These are phyloP conservation scores for Chondrostereum purpureum DNA, from an alignment of 1,284 basidiomycete species.

Conservation along the genomic window DNA sequence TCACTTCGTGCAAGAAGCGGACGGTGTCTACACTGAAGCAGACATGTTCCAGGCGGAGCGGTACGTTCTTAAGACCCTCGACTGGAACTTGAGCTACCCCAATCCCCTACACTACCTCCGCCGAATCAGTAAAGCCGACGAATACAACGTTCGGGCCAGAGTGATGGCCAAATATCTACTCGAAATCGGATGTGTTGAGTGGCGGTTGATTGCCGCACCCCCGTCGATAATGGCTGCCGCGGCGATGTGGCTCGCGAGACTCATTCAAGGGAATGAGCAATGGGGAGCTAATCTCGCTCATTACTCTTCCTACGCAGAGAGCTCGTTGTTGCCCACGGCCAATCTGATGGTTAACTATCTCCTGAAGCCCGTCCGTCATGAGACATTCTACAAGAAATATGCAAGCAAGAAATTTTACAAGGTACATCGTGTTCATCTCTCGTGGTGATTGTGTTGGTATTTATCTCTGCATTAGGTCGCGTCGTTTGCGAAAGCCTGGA, in stretches of 20 bases:
- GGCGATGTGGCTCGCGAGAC: slow-evolving; percentile 85
- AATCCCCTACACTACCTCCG: slow-evolving; percentile 93
- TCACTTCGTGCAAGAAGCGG: slow-evolving; percentile 87
- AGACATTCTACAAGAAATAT: slow-evolving; percentile 80
- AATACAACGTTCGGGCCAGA: slow-evolving; percentile 86
- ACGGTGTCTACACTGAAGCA: slow-evolving; percentile 78
- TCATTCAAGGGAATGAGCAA: slow-evolving; percentile 76
- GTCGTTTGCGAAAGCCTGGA: slow-evolving; percentile 58
- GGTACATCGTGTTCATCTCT: slow-evolving; percentile 34
- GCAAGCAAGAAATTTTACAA: slow-evolving; percentile 83
- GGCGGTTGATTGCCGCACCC: slow-evolving; percentile 74
- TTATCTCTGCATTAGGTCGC: slow-evolving; percentile 36
- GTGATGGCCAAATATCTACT: slow-evolving; percentile 92
- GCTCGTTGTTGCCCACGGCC: slow-evolving; percentile 78
- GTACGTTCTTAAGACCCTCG: slow-evolving; percentile 87
- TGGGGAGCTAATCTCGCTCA: slow-evolving; percentile 93
- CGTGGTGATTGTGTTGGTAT: slow-evolving; percentile 1
- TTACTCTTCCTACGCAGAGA: slow-evolving; percentile 87
- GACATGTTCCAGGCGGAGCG: slow-evolving; percentile 93
- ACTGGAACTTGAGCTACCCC: slow-evolving; percentile 90
- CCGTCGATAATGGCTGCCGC: slow-evolving; percentile 88
- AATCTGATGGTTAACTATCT: slow-evolving; percentile 94
- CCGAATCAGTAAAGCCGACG: slow-evolving; percentile 92
- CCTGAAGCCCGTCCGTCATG: slow-evolving; percentile 66
- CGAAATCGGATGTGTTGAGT: slow-evolving; percentile 88